These are phyloP conservation scores for Waltiozyma sp. DNA, from an alignment of 1,139 yeast species.

Conservation along the genomic window DNA sequence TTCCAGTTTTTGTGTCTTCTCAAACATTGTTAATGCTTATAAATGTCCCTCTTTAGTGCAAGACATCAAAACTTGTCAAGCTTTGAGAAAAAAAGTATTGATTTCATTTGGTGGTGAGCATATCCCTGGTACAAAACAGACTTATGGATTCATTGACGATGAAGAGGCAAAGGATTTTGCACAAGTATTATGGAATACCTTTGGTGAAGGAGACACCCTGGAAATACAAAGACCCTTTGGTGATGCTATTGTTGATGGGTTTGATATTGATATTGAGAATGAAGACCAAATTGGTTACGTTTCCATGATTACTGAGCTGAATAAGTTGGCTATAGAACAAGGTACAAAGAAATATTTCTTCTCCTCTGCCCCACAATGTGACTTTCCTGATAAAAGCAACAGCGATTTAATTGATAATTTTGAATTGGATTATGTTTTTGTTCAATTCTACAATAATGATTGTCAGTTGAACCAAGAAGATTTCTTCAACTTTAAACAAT, in stretches of 20 bases:
- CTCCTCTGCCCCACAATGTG: slow-evolving; percentile 85
- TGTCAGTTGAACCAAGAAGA: slow-evolving; percentile 31
- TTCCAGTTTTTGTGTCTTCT: slow-evolving; percentile 9
- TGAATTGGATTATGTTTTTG: slow-evolving; percentile 59
- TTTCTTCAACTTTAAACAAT: slow-evolving; percentile 57
- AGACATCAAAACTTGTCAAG: slow-evolving; percentile 63
- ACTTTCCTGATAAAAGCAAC: slow-evolving; percentile 62
- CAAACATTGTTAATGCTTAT: background rate
- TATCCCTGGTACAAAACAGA: slow-evolving; percentile 15
- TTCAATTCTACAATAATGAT: slow-evolving; percentile 79
- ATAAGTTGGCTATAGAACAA: slow-evolving; percentile 1
- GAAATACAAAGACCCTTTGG: slow-evolving; percentile 51
- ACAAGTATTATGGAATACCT: slow-evolving; percentile 55
- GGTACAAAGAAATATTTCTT: slow-evolving; percentile 40
- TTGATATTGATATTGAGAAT: slow-evolving; percentile 49
- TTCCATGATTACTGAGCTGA: slow-evolving; percentile 36
- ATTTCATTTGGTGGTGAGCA: slow-evolving; percentile 70
- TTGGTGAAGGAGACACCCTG: slow-evolving; percentile 41
- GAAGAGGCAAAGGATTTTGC: slow-evolving; percentile 53
- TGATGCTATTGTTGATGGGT: slow-evolving; percentile 44
- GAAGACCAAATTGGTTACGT: slow-evolving; percentile 38
- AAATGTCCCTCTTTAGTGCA: slow-evolving; percentile 30
- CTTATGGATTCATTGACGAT: slow-evolving; percentile 52
- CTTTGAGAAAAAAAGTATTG: slow-evolving; percentile 52
- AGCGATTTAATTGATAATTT: slow-evolving; percentile 46